phyloP scores from a whole-genome alignment of 108 stramenopile species.

The Discostella pseudostelligera region DNA sequence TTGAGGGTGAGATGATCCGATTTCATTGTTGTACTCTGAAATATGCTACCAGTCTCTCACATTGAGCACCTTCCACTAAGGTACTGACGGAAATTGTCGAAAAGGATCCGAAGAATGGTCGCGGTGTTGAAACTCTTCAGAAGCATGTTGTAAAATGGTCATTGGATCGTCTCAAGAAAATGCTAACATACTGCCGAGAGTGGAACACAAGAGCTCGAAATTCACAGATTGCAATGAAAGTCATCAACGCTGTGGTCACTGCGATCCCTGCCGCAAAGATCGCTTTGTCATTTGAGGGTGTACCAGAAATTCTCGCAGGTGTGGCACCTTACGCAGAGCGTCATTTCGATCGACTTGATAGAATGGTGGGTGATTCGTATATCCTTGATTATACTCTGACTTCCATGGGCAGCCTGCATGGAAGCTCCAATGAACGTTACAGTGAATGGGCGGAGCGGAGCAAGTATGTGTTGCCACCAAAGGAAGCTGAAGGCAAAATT shows the following conservation, averaged over 20 bases:
- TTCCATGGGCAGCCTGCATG: conserved; percentile 68
- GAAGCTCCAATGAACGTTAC: conserved; percentile 42
- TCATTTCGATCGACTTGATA: conserved; percentile 85
- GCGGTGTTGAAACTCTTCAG: conserved; percentile 57
- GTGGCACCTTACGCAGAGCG: conserved; percentile 84
- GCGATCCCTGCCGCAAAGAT: conserved; percentile 65
- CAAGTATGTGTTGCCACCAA: conserved; percentile 75
- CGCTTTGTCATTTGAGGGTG: conserved; percentile 50
- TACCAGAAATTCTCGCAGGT: conserved; percentile 77
- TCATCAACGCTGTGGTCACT: conserved; percentile 70
- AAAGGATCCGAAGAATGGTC: conserved; percentile 51
- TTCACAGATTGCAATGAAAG: conserved; percentile 72
- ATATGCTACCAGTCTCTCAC: conserved; percentile 7
- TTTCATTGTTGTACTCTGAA: background rate
- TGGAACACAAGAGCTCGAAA: conserved; percentile 88
- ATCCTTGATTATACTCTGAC: conserved; percentile 73
- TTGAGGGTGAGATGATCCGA: conserved; percentile 42
- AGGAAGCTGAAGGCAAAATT: conserved; percentile 66
- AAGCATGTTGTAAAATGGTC: conserved; percentile 66
- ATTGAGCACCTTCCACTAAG: conserved; percentile 14
- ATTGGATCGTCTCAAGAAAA: conserved; percentile 58
- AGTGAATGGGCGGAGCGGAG: conserved; percentile 55
- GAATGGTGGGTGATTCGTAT: conserved; percentile 67
- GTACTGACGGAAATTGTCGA: conserved; percentile 76
- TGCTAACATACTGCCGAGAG: conserved; percentile 86